phyloP scores from a whole-genome alignment of 106 monocot genomes.

The Platanthera guangdongensis region DNA sequence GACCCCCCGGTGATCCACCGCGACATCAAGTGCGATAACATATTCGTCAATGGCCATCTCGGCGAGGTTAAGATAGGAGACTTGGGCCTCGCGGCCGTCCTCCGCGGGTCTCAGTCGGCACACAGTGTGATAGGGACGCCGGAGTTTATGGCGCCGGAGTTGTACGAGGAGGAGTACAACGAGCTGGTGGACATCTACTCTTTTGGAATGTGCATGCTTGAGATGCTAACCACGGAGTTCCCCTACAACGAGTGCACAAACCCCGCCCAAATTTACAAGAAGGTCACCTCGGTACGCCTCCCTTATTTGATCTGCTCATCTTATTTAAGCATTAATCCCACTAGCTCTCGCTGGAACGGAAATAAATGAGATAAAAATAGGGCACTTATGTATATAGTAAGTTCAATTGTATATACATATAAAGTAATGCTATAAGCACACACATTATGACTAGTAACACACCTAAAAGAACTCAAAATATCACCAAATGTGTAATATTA shows the following conservation, averaged over 20 bases:
- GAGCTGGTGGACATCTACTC: slow-evolving; percentile 92
- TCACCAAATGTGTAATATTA: too few relatives aligned
- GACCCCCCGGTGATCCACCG: slow-evolving; percentile 94
- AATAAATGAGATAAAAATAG: too few relatives aligned
- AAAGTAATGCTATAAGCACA: too few relatives aligned
- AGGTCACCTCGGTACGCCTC: slow-evolving; percentile 61
- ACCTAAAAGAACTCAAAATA: too few relatives aligned
- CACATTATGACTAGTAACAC: too few relatives aligned
- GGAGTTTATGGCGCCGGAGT: slow-evolving; percentile 98
- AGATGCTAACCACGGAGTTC: slow-evolving; percentile 89
- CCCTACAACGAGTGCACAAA: slow-evolving; percentile 97
- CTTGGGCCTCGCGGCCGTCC: slow-evolving; percentile 83
- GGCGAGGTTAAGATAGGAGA: slow-evolving; percentile 98
- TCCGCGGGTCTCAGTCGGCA: slow-evolving; percentile 57
- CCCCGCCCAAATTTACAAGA: slow-evolving; percentile 97
- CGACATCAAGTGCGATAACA: slow-evolving; percentile 95
- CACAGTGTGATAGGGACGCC: slow-evolving; percentile 97
- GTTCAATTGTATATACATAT: too few relatives aligned
- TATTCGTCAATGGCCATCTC: slow-evolving; percentile 91
- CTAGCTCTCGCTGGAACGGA: too few relatives aligned
- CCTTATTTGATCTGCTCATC: too few relatives aligned
- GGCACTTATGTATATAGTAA: too few relatives aligned
- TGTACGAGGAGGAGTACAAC: slow-evolving; percentile 96
- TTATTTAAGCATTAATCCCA: too few relatives aligned
- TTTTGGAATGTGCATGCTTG: slow-evolving; percentile 94